These are phyloP conservation scores for Dendrobium nobile DNA, from an alignment of 106 monocot species.

Conservation along the genomic window DNA sequence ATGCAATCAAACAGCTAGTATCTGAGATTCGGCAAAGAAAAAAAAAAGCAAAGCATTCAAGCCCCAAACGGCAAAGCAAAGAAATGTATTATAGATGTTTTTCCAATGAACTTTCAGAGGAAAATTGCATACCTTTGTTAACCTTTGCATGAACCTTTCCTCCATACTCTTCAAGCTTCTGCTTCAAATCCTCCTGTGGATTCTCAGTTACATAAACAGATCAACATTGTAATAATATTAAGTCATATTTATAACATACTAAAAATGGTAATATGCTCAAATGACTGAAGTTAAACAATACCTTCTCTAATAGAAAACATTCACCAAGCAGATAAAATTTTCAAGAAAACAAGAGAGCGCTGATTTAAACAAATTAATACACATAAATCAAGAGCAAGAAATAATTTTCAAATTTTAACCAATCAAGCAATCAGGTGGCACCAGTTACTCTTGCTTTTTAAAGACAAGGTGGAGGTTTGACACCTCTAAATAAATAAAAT, in stretches of 20 bases:
- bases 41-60: neutral
- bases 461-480: neutral
- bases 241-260: neutral
- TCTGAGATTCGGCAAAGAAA: constrained; percentile 32
- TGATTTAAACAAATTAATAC: neutral
- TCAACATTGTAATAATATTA: neutral
- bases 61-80: neutral
- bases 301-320: neutral
- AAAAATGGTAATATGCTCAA: neutral
- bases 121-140: constrained; percentile 43
- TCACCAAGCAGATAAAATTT: neutral
- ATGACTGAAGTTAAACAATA: neutral
- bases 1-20: constrained; percentile 67
- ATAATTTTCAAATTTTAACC: neutral
- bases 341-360: neutral
- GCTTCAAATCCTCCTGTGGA: constrained; percentile 58
- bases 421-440: neutral
- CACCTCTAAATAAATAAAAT: neutral
- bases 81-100: neutral
- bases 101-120: neutral
- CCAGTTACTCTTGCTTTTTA: neutral
- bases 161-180: constrained; percentile 58
- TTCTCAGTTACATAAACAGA: constrained; percentile 12
- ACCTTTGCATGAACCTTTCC: constrained; percentile 55
- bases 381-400: neutral